A percentile compares a stretch with the other conserved stretches of the same genome.
phyloP scores from a whole-genome alignment of 441 rosid species.

The Bocquillonia castaneifolia region DNA sequence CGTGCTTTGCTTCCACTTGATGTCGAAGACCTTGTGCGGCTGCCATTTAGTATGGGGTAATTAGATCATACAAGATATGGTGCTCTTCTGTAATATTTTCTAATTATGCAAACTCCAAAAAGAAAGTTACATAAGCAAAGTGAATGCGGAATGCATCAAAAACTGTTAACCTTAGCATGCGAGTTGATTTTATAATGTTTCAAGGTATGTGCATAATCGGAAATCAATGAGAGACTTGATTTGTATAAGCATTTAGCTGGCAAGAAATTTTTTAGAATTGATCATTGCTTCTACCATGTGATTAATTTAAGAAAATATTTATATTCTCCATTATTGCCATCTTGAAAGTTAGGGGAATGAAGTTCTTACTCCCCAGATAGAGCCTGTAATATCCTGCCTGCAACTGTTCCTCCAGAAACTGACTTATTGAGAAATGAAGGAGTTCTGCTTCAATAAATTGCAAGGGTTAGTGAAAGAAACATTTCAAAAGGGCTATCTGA shows the following conservation, averaged over 20 bases:
- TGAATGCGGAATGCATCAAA: not conserved
- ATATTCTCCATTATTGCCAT: not conserved
- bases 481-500: conserved; percentile 9
- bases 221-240: not conserved
- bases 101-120: conserved; percentile 2
- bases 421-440: conserved; percentile 31
- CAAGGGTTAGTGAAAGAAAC: conserved; percentile 14
- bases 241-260: conserved; percentile 3
- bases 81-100: not conserved
- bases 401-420: conserved; percentile 36
- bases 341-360: conserved; percentile 18
- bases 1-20: conserved; percentile 40
- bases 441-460: conserved; percentile 34
- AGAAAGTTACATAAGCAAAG: conserved; percentile 1
- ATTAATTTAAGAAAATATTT: not conserved
- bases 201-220: not conserved
- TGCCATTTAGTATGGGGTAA: conserved; percentile 25
- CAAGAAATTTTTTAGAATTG: not conserved
- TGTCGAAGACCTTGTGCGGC: conserved; percentile 38
- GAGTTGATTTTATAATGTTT: not conserved
- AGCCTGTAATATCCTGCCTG: conserved; percentile 35
- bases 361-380: conserved; percentile 39
- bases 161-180: conserved; percentile 1
- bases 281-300: not conserved
- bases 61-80: conserved; percentile 13